Evolutionary conservation across 371 early-diverging fungal genomes (phyloP), one percentile per base, ranked within the genome.

Genomic region (Rhizopus sp.): DNA sequence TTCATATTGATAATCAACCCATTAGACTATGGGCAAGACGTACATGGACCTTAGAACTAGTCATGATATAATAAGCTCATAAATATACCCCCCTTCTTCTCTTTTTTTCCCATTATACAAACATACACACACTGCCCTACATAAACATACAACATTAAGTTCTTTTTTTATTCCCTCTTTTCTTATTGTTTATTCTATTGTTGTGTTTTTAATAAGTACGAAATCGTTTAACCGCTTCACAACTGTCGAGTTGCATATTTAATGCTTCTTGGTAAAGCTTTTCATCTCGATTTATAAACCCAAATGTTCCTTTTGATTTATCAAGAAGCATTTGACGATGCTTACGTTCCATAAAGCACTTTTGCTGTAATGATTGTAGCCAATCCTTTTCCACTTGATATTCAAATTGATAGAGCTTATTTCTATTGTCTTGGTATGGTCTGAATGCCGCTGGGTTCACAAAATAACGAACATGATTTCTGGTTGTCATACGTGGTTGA

Each of bases 41-140:
- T 45, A 88, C 87, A 53, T 90, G 90, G 90, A 90, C 90, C 6
- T 64, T 90, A 44, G 90, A 90, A 63, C 70, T 89, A 55, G 86
- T 82, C 32, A 73, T 89, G 38, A 81, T 86, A 45, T 86, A 81
- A 72, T 6, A 15, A 38, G 4, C 5, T 10, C 23, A 41, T 13
- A 40, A 42, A 23, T 10, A 41, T 41, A 39, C 37, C 34, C 49
- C 49, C 13, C n/a, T 39, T 37, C 10, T 29, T 23, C 23, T 15
- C 15, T 42, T 42, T 15, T 10, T 37, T 37, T 5, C 38, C 38
- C 38, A 6, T 41, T 23, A 2, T 29, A 29, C 17, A 46, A 23
- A 23, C 23, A 23, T 23, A 23, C 23, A 23, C 23, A 23, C 23
- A 23, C 2, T 23, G 23, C 23, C 23, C 23, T 23, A 23, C 23